Evolutionary conservation across 352 stramenopile species (phyloP).

Genomic region (Elongisporangium prolatum): DNA sequence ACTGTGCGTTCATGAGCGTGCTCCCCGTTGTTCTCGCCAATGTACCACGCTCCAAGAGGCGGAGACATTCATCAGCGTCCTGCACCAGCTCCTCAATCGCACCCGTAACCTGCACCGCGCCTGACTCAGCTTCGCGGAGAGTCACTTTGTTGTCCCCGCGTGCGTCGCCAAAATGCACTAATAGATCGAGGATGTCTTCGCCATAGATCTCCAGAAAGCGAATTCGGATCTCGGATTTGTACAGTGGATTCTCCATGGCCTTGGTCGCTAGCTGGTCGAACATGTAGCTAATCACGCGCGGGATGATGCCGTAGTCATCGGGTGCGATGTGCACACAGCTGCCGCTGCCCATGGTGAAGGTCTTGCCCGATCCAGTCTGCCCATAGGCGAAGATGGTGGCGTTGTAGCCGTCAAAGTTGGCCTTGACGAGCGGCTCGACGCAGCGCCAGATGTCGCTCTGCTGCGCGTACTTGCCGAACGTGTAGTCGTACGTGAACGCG

Average conservation of each 20-base stretch:
- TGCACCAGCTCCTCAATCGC: constrained; percentile 67
- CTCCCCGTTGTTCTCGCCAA: constrained; percentile 79
- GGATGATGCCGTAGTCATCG: constrained; percentile 87
- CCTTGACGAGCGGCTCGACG: constrained; percentile 73
- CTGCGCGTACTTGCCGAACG: constrained; percentile 79
- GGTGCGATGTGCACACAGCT: constrained; percentile 73
- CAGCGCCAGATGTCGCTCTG: constrained; percentile 85
- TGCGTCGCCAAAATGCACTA: constrained; percentile 67
- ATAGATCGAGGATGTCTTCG: constrained; percentile 88
- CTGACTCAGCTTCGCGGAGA: constrained; percentile 80
- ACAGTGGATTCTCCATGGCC: constrained; percentile 47
- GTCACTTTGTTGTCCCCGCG: constrained; percentile 63
- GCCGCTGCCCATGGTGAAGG: constrained; percentile 86
- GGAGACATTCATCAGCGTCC: constrained; percentile 70
- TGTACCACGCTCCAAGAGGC: constrained; percentile 80
- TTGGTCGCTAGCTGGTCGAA: constrained; percentile 77
- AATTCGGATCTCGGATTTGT: constrained; percentile 61
- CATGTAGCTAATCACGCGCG: constrained; percentile 78
- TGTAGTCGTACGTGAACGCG: constrained; percentile 89
- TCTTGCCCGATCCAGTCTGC: constrained; percentile 85
- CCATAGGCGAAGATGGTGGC: constrained; percentile 88
- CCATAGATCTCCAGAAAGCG: constrained; percentile 92
- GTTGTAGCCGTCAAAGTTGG: constrained; percentile 89
- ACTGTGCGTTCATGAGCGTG: constrained; percentile 92
- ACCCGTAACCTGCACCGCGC: constrained; percentile 80